Evolutionary conservation across 306 rosid genomes (phyloP).

Genomic region (Dicorynia guianensis): DNA sequence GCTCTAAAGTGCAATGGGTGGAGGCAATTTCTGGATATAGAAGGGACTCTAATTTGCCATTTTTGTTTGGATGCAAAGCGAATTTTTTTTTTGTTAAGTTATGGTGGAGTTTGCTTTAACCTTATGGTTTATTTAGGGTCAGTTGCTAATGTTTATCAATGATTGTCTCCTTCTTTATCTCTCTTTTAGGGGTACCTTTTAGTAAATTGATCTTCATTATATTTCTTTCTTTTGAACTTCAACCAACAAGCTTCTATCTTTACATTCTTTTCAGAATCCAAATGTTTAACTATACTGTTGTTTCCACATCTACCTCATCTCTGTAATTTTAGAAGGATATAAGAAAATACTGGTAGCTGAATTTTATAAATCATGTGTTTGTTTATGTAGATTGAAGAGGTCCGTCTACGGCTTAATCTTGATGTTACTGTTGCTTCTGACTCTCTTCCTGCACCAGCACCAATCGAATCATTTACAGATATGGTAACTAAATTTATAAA

Average conservation of each 20-base stretch:
- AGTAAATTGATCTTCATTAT: constrained; percentile 2
- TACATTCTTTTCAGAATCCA: background rate
- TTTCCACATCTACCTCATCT: constrained; percentile 1
- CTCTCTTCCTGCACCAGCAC: constrained; percentile 73
- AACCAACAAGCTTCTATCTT: background rate
- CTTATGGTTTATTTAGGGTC: constrained; percentile 12
- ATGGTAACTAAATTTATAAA: constrained; percentile 55
- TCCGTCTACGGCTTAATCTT: constrained; percentile 73
- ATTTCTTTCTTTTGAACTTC: constrained; percentile 11
- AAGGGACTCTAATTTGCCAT: background rate
- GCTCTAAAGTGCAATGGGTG: constrained; percentile 25
- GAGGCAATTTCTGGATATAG: background rate
- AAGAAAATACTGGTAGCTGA: constrained; percentile 24
- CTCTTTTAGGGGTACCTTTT: constrained; percentile 14
- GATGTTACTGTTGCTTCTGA: constrained; percentile 69
- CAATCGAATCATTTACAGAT: constrained; percentile 80
- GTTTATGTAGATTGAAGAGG: constrained; percentile 72
- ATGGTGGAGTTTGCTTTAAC: constrained; percentile 20
- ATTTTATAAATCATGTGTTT: constrained; percentile 2
- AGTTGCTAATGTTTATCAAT: background rate
- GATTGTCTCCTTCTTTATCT: background rate
- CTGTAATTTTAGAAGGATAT: background rate
- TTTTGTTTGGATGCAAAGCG: constrained; percentile 8
- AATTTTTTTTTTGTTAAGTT: constrained; percentile 10
- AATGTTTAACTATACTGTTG: background rate